Percentiles rank a stretch among this genome's conserved stretches.
Conservation (phyloP, 148 eudicot species). For the Nyssa sinensis region DNA sequence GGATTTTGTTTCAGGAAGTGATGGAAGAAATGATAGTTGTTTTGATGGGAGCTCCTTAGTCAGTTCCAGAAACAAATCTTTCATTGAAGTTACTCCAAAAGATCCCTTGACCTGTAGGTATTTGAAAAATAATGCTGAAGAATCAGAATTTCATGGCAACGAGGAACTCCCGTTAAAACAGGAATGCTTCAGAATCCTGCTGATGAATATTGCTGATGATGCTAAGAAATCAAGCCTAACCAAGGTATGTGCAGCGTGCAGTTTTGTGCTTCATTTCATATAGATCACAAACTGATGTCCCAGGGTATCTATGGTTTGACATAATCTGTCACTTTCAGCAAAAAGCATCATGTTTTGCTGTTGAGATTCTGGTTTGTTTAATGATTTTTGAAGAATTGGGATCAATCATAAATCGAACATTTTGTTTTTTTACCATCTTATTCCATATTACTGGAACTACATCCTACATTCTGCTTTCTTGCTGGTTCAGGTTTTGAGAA, state of each 20-base stretch:
- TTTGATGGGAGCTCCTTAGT: conserved; percentile 25
- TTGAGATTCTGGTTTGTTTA: neutral
- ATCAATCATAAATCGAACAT: neutral
- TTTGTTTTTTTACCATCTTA: neutral
- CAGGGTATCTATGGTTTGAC: neutral
- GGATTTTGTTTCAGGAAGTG: conserved; percentile 25
- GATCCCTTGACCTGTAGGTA: conserved; percentile 23
- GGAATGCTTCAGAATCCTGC: conserved; percentile 46
- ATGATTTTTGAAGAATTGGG: neutral
- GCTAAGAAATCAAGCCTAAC: conserved; percentile 59
- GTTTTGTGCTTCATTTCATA: neutral
- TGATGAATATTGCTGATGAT: conserved; percentile 88
- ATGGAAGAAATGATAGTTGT: conserved; percentile 22
- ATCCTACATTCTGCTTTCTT: too few species aligned
- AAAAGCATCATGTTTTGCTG: too few species aligned
- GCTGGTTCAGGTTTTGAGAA: too few species aligned
- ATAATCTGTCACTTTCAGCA: neutral
- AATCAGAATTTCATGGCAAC: conserved; percentile 9
- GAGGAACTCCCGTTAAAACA: conserved; percentile 21
- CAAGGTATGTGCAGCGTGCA: conserved; percentile 48
- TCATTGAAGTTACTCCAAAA: conserved; percentile 21
- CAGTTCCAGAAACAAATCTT: conserved; percentile 17
- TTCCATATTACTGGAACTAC: too few species aligned
- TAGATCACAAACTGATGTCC: neutral
- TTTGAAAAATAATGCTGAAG: conserved; percentile 21